Evolutionary conservation across 2,329 filamentous ascomycete genomes (phyloP).

Genomic region (Nemania sp.): DNA sequence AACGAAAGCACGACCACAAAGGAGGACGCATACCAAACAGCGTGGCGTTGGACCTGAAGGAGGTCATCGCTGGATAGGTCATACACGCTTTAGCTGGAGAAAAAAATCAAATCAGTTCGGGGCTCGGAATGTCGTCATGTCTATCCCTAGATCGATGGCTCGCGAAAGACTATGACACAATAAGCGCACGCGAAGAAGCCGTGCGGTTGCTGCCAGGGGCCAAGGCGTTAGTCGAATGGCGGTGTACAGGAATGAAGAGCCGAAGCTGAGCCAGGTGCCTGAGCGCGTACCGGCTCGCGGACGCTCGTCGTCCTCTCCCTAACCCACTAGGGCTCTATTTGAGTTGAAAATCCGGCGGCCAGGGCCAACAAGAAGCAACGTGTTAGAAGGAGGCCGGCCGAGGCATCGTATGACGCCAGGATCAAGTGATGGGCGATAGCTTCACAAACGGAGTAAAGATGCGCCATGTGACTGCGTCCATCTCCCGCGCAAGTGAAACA

Average conservation of each 20-base stretch:
- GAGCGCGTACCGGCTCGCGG: slow-evolving; percentile 8
- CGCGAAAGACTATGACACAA: not conserved
- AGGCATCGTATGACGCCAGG: slow-evolving; percentile 23
- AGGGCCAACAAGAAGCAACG: not conserved
- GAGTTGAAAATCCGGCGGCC: slow-evolving; percentile 17
- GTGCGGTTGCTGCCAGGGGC: slow-evolving; percentile 4
- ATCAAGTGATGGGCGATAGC: slow-evolving; percentile 24
- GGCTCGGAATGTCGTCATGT: not conserved
- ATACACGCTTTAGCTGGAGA: not conserved
- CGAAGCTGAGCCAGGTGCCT: slow-evolving; percentile 21
- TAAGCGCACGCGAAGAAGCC: not conserved
- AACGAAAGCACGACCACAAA: slow-evolving; percentile 17
- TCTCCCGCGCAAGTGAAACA: slow-evolving; percentile 26
- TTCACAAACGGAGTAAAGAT: slow-evolving; percentile 19
- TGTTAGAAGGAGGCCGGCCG: slow-evolving; percentile 10
- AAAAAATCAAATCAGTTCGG: not conserved
- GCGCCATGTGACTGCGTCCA: slow-evolving; percentile 25
- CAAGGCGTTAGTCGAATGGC: slow-evolving; percentile 17
- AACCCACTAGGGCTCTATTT: slow-evolving; percentile 14
- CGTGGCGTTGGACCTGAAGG: slow-evolving; percentile 18
- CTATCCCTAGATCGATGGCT: not conserved
- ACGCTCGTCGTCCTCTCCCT: not conserved
- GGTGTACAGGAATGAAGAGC: slow-evolving; percentile 19
- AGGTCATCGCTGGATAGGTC: not conserved
- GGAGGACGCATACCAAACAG: slow-evolving; percentile 23